Evolutionary conservation across 1,284 basidiomycete species (phyloP), one percentile per base, ranked within the genome.

Genomic region (Pascua sp.): DNA sequence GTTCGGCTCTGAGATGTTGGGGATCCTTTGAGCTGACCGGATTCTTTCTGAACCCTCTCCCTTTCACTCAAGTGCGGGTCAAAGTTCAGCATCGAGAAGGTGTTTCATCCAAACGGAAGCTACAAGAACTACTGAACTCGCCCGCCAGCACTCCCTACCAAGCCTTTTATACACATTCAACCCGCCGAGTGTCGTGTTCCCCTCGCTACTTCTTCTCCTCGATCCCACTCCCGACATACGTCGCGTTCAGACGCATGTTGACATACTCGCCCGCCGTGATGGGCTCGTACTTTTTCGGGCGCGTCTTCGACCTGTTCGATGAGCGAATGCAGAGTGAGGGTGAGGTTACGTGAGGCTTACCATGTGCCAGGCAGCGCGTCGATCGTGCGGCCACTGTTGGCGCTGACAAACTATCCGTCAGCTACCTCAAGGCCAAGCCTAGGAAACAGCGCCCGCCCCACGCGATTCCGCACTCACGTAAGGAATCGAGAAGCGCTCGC

Each of bases 401-500:
- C 76, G n/a, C 71, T 60, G 61, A 79, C 81, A 67, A 83, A 82
- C 81, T 79, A 17, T 32, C 24, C n/a, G 15, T 44, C 43, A 47
- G 56, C 17, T 16, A 32, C 24, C n/a, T n/a, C n/a, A 32, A 32
- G 7, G 24, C 7, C 24, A 32, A 32, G 24, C 24, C 24, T 32
- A 32, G 7, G 24, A 32, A 4, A 7, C 24, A 32, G 7, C 7
- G 24, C 24, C 24, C 24, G 7, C 7, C 24, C 5, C 8, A 16
- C 5, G 9, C n/a, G 40, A n/a, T 11, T 46, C 38, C 46, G 4
- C 16, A 72, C 81, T 59, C 57, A 84, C 82, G 61, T 84, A 84
- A 46, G 83, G 83, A 55, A 84, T 84, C 1, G 83, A 84, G 65
- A 81, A 85, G 41, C 83, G 75, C 48, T 80, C 77, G 4, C 80